Evolutionary conservation across 805 yeast species (phyloP), one percentile per base, ranked within the genome.

Genomic region (Barnettozyma californica): DNA sequence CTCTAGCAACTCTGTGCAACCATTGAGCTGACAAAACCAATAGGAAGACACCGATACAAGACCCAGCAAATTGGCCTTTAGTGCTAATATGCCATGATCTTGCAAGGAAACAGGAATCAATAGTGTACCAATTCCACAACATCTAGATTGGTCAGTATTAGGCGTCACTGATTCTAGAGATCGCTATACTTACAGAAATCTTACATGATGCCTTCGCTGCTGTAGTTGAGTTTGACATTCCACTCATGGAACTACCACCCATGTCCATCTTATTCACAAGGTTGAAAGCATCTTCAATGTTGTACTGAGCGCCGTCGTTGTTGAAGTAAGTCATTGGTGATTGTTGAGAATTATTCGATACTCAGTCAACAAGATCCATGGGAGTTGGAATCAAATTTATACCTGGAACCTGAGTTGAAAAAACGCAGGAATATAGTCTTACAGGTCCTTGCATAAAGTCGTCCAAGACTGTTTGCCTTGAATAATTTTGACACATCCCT

Each of bases 101-200:
- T 8, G 87, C 73, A 51, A 84, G 70, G 58, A 83, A 83, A 60
- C 88, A 84, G 5, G 83, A 67, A 54, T 83, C 82, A 26, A 82
- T 71, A 0, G 86, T 81, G 55, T 80, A 69, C 88, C 89, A 83
- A 61, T 83, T 84, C 88, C 89, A 84, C 51, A 80, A 63, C 89
- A 83, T 83, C 49, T 53, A 9, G 34, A 2, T n/a, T 26, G 25
- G 47, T 48, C 27, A 27, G 47, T 31, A 21, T 25, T 20, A 23
- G 8, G 41, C 14, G 14, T 23, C 18, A 38, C 23, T 9, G 14
- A 13, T 23, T 19, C 20, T 11, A 23, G 21, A 7, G 5, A 4
- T 21, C 5, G 23, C 26, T 21, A 7, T 19, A 52, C 57, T 25
- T 43, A 52, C 57, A 25, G 61, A 52, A 51, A 71, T 66, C 31